These are phyloP conservation scores for Coemansia sp. DNA, from an alignment of 192 early-diverging fungal species.

Conservation along the genomic window DNA sequence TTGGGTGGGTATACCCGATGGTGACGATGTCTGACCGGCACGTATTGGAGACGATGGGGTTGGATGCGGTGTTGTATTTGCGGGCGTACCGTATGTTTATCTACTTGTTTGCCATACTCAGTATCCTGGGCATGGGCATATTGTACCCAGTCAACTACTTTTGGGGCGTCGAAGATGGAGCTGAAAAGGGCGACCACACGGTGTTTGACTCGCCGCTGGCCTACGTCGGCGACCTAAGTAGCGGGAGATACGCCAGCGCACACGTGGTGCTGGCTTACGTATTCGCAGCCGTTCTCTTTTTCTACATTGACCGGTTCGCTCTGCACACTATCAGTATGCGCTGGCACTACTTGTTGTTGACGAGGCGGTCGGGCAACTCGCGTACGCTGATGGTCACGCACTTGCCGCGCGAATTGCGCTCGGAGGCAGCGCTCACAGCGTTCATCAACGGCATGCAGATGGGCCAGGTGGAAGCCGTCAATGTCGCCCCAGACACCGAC, in stretches of 20 bases:
- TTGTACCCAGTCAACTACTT: conserved; percentile 49
- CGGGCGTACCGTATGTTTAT: conserved; percentile 54
- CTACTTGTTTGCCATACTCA: conserved; percentile 47
- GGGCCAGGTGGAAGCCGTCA: conserved; percentile 66
- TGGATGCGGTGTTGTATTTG: conserved; percentile 52
- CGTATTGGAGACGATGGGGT: conserved; percentile 54
- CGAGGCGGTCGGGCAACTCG: conserved; percentile 47
- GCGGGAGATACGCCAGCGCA: conserved; percentile 28
- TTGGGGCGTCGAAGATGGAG: conserved; percentile 33
- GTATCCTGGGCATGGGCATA: conserved; percentile 39
- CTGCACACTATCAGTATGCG: conserved; percentile 54
- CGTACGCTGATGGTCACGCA: conserved; percentile 72
- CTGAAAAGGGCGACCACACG: conserved; percentile 13
- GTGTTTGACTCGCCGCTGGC: conserved; percentile 51
- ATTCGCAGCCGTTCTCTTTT: conserved; percentile 47
- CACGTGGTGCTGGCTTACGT: conserved; percentile 49
- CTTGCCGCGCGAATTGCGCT: conserved; percentile 63
- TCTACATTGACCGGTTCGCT: conserved; percentile 54
- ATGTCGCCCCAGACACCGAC: conserved; percentile 59
- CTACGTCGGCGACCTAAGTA: conserved; percentile 21
- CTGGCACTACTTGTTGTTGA: conserved; percentile 57
- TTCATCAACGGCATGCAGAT: conserved; percentile 64
- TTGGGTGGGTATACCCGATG: conserved; percentile 55
- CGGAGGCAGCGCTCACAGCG: conserved; percentile 54
- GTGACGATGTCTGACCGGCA: conserved; percentile 54